Conservation (phyloP, 352 stramenopile genomes). For the Globisporangium middletonii region DNA sequence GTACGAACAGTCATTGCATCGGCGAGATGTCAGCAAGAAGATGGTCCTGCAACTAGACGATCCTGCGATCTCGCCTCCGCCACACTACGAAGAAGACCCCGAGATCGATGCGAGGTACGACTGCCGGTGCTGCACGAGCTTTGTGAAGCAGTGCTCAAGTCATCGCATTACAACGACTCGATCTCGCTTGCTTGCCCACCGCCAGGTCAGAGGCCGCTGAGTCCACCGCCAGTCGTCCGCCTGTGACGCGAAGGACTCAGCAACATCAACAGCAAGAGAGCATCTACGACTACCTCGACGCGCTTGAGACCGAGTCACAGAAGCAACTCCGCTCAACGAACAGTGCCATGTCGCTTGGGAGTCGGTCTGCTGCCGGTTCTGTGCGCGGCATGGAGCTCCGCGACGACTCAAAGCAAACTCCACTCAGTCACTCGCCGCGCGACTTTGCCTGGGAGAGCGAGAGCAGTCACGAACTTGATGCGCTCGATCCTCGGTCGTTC, state of each 20-base stretch:
- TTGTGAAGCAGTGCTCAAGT: too few species aligned
- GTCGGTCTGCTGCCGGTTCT: conserved; percentile 6
- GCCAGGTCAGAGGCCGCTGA: conserved; percentile 9
- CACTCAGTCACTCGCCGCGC: conserved; percentile 3
- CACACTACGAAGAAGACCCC: conserved; percentile 28
- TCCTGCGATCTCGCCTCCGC: conserved; percentile 24
- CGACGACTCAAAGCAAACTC: conserved; percentile 9
- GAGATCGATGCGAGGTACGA: conserved; percentile 19
- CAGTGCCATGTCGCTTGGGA: conserved; percentile 9
- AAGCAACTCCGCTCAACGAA: conserved; percentile 32
- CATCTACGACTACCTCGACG: conserved; percentile 81
- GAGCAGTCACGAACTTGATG: neutral
- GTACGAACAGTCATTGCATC: neutral
- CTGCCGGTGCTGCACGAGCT: neutral
- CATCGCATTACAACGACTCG: too few species aligned
- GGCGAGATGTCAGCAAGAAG: conserved; percentile 11
- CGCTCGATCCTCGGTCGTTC: conserved; percentile 1
- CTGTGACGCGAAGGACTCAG: conserved; percentile 10
- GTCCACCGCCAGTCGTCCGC: conserved; percentile 9
- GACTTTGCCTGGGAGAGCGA: conserved; percentile 35
- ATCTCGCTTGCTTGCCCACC: too few species aligned
- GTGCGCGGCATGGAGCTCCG: conserved; percentile 8
- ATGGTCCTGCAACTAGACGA: conserved; percentile 42
- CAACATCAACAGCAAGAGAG: conserved; percentile 10
- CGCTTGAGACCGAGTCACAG: conserved; percentile 59